phyloP scores from a whole-genome alignment of 371 early-diverging fungal genomes.

The Mortierella sp. region DNA sequence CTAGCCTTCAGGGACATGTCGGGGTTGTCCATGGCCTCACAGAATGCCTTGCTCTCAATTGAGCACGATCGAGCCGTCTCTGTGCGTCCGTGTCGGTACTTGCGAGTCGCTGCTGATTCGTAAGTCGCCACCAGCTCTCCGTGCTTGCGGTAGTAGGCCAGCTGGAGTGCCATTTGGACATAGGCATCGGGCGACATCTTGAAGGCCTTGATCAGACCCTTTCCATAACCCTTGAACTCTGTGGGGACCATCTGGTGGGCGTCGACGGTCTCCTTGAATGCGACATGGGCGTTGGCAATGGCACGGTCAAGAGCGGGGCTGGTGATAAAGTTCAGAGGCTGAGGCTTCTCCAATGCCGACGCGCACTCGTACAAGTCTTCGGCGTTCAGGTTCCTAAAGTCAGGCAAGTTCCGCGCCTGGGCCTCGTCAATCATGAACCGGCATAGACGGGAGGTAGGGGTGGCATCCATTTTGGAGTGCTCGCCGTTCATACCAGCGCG shows the following conservation, averaged over 20 bases:
- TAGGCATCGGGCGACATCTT: constrained; percentile 92
- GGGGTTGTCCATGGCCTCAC: constrained; percentile 87
- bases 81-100: constrained; percentile 92
- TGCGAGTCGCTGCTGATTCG: constrained; percentile 90
- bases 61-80: constrained; percentile 90
- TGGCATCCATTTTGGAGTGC: constrained; percentile 97
- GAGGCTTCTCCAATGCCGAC: constrained; percentile 54
- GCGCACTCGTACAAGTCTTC: constrained; percentile 58
- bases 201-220: constrained; percentile 89
- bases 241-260: constrained; percentile 86
- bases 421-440: constrained; percentile 57
- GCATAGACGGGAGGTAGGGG: constrained; percentile 84
- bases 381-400: constrained; percentile 53
- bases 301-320: constrained; percentile 39
- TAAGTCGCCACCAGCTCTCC: constrained; percentile 85
- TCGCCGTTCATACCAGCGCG: constrained; percentile 95
- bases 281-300: constrained; percentile 38
- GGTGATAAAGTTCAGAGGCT: constrained; percentile 42
- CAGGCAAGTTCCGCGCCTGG: constrained; percentile 44
- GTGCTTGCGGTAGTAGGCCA: constrained; percentile 92
- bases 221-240: constrained; percentile 89
- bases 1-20: constrained; percentile 62
- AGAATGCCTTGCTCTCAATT: constrained; percentile 81
- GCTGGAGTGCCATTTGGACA: constrained; percentile 94
- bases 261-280: constrained; percentile 65